A percentile compares a stretch with the other conserved stretches of the same genome.
Conservation (phyloP, 192 early-diverging fungal genomes). For the Chytriomyces sp. region DNA sequence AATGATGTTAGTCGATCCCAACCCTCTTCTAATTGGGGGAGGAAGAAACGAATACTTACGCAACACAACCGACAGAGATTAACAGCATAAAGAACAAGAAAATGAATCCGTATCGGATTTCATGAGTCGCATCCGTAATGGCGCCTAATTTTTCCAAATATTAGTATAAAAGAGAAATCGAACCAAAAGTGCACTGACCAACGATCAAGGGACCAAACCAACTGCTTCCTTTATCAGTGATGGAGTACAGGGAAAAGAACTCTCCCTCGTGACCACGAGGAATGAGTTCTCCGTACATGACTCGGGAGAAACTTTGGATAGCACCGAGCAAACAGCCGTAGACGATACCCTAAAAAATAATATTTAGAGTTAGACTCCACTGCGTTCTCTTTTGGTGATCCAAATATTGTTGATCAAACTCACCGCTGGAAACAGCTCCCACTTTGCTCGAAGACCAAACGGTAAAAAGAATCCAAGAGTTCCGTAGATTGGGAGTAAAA, state of each 20-base stretch:
- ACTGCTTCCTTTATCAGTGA: constrained; percentile 44
- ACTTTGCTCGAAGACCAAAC: constrained; percentile 35
- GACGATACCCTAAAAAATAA: constrained; percentile 14
- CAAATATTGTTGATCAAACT: too few species aligned
- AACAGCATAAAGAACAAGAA: constrained; percentile 27
- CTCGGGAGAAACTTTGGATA: constrained; percentile 34
- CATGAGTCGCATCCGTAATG: constrained; percentile 56
- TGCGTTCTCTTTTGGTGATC: too few species aligned
- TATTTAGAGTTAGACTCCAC: too few species aligned
- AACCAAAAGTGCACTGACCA: constrained; percentile 11
- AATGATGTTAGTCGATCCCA: neutral
- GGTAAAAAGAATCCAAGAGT: constrained; percentile 40
- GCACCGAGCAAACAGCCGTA: constrained; percentile 39
- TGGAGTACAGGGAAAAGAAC: constrained; percentile 46
- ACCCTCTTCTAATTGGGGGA: neutral
- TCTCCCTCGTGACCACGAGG: constrained; percentile 45
- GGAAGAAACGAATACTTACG: neutral
- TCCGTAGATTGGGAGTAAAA: constrained; percentile 37
- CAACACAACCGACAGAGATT: constrained; percentile 2
- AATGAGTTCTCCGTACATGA: constrained; percentile 41
- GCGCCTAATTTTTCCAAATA: constrained; percentile 26
- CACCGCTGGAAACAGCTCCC: constrained; percentile 30
- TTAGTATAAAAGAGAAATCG: neutral
- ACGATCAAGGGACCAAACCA: constrained; percentile 48
- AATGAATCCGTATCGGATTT: constrained; percentile 31